phyloP scores from a whole-genome alignment of 2,329 filamentous ascomycete genomes.

The Hymenotorrendiella dingleyae region DNA sequence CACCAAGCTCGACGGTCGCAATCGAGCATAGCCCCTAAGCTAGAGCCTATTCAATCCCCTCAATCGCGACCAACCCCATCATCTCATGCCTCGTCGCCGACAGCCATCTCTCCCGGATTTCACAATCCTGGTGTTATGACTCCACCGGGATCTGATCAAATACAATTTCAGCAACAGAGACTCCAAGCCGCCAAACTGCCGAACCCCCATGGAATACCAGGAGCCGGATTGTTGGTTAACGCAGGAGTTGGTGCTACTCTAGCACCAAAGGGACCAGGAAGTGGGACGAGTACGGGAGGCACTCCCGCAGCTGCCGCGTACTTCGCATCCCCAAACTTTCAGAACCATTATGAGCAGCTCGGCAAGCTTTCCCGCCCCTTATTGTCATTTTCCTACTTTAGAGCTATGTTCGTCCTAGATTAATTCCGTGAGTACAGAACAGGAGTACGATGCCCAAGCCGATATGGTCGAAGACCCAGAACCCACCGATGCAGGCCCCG shows the following conservation, averaged over 20 bases:
- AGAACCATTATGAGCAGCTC: constrained; percentile 91
- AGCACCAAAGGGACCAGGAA: constrained; percentile 28
- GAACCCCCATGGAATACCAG: constrained; percentile 23
- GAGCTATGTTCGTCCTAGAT: constrained; percentile 62
- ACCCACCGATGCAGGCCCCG: constrained; percentile 61
- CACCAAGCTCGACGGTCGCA: constrained; percentile 63
- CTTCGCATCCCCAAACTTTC: constrained; percentile 75
- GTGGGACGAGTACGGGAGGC: constrained; percentile 33
- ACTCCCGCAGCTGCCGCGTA: constrained; percentile 46
- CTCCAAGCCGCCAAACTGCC: constrained; percentile 25
- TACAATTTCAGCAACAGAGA: constrained; percentile 38
- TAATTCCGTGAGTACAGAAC: constrained; percentile 69
- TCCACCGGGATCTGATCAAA: constrained; percentile 52
- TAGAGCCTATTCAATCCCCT: constrained; percentile 55
- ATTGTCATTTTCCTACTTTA: constrained; percentile 40
- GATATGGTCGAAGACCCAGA: constrained; percentile 84
- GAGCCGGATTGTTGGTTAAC: constrained; percentile 20
- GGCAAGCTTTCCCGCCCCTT: constrained; percentile 67
- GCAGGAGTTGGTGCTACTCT: constrained; percentile 21
- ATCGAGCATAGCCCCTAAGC: constrained; percentile 70
- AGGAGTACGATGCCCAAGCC: constrained; percentile 89
- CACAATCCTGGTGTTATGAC: constrained; percentile 54
- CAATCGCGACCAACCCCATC: constrained; percentile 77
- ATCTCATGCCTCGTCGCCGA: constrained; percentile 68
- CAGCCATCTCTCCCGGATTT: constrained; percentile 56